A percentile compares a stretch with the other conserved stretches of the same genome.
phyloP scores from a whole-genome alignment of 1,284 basidiomycete species.

The Rhodotorula sp. region DNA sequence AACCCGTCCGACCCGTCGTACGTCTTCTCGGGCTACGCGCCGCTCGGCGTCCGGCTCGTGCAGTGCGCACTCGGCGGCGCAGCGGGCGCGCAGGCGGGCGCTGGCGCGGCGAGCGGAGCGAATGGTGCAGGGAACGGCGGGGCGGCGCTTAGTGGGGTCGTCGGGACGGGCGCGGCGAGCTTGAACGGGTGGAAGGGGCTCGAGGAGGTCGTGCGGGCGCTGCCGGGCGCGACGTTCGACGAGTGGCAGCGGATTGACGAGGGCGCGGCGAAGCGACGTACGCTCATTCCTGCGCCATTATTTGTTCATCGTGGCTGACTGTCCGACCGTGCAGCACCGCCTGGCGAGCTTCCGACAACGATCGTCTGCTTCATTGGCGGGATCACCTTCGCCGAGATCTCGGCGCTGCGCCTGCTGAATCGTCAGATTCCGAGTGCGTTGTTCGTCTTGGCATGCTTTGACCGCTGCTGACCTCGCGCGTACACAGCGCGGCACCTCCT shows the following conservation, averaged over 20 bases:
- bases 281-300: slow-evolving; percentile 47
- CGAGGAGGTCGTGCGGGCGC: slow-evolving; percentile 77
- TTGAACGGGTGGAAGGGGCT: slow-evolving; percentile 96
- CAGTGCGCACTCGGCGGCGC: slow-evolving; percentile 83
- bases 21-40: slow-evolving; percentile 96
- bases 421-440: slow-evolving; percentile 70
- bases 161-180: slow-evolving; percentile 51
- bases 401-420: slow-evolving; percentile 66
- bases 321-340: slow-evolving; percentile 51
- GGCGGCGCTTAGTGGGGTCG: background rate
- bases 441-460: too few species aligned
- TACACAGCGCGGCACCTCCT: slow-evolving; percentile 72
- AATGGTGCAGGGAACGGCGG: slow-evolving; percentile 11
- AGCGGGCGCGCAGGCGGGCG: slow-evolving; percentile 53
- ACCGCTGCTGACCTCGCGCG: background rate
- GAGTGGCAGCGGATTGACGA: slow-evolving; percentile 55
- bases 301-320: slow-evolving; percentile 42
- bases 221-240: slow-evolving; percentile 86
- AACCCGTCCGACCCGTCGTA: slow-evolving; percentile 88
- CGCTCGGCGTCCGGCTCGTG: slow-evolving; percentile 84
- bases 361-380: slow-evolving; percentile 98
- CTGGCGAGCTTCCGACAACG: slow-evolving; percentile 64
- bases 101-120: slow-evolving; percentile 7
- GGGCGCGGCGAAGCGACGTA: slow-evolving; percentile 56
- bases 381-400: slow-evolving; percentile 94